A percentile compares a stretch with the other conserved stretches of the same genome.
Evolutionary conservation across 192 early-diverging fungal species (phyloP).

Genomic region (Coemansia sp.): DNA sequence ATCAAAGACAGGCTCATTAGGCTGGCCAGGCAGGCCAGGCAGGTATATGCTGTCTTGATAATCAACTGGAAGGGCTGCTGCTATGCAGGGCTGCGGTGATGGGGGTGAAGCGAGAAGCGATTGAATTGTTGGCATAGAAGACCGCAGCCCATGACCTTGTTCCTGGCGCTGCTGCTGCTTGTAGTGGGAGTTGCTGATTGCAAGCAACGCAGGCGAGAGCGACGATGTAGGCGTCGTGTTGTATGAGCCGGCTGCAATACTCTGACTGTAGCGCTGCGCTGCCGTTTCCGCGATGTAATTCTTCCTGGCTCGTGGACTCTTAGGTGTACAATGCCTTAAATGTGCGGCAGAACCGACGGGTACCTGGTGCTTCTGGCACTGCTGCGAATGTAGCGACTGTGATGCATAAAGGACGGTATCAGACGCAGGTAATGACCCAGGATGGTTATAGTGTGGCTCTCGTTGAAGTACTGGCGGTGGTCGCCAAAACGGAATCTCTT

Average conservation of each 20-base stretch:
- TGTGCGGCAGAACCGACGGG: not conserved
- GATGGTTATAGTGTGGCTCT: conserved; percentile 48
- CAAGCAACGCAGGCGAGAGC: conserved; percentile 38
- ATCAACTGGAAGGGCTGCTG: not conserved
- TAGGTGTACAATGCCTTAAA: not conserved
- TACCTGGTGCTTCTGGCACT: not conserved
- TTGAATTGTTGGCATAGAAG: conserved; percentile 18
- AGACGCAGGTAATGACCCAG: not conserved
- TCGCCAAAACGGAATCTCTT: conserved; percentile 54
- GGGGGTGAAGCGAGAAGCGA: conserved; percentile 13
- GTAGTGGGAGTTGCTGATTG: conserved; percentile 43
- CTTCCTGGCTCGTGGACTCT: not conserved
- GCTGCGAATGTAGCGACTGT: not conserved
- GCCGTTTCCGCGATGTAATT: not conserved
- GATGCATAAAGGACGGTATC: not conserved
- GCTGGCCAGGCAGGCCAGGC: conserved; percentile 1
- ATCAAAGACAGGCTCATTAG: not conserved
- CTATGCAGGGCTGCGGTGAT: not conserved
- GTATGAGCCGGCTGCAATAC: not conserved
- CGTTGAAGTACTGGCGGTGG: conserved; percentile 50
- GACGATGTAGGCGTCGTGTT: conserved; percentile 1
- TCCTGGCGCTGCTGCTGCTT: conserved; percentile 20
- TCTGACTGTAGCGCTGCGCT: not conserved
- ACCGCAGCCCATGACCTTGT: not conserved
- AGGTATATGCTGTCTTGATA: not conserved